Percentiles rank a stretch among this genome's conserved stretches.
Evolutionary conservation across 225 moss, liverwort and hornwort genomes (phyloP).

Genomic region (Sphagnum tenellum): DNA sequence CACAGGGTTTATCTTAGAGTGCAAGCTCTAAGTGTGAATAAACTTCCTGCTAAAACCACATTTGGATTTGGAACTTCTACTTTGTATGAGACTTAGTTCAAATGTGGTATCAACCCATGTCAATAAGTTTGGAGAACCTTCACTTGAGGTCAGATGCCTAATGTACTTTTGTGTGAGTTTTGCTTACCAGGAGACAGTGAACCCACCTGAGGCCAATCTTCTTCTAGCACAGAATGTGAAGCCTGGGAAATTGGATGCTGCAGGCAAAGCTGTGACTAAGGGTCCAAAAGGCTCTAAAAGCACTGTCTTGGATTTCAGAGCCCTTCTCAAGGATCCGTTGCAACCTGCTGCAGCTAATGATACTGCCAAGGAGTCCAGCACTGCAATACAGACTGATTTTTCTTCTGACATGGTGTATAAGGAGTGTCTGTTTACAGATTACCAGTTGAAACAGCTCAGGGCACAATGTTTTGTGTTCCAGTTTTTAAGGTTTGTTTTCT

Average conservation of each 20-base stretch:
- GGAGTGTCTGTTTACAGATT: conserved; percentile 44
- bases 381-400: conserved; percentile 25
- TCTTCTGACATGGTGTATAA: conserved; percentile 24
- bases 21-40: no score
- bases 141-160: no score
- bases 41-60: no score
- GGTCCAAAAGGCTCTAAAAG: conserved; percentile 37
- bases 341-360: conserved; percentile 24
- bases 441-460: conserved; percentile 76
- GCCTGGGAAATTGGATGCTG: conserved; percentile 21
- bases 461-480: conserved; percentile 72
- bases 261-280: conserved; percentile 33
- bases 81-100: no score
- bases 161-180: no score
- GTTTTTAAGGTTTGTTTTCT: conserved; percentile 34
- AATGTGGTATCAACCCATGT: no score
- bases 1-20: no score
- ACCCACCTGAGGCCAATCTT: no score
- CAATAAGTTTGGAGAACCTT: no score
- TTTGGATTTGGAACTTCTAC: no score
- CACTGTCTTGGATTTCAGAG: conserved; percentile 53
- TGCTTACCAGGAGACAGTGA: no score
- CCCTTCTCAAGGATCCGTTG: conserved; percentile 47
- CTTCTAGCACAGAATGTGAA: conserved; percentile 16
- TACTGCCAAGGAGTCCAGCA: conserved; percentile 26